These are phyloP conservation scores for Mychonastes homosphaera DNA, from an alignment of 139 green algal species.

Conservation along the genomic window DNA sequence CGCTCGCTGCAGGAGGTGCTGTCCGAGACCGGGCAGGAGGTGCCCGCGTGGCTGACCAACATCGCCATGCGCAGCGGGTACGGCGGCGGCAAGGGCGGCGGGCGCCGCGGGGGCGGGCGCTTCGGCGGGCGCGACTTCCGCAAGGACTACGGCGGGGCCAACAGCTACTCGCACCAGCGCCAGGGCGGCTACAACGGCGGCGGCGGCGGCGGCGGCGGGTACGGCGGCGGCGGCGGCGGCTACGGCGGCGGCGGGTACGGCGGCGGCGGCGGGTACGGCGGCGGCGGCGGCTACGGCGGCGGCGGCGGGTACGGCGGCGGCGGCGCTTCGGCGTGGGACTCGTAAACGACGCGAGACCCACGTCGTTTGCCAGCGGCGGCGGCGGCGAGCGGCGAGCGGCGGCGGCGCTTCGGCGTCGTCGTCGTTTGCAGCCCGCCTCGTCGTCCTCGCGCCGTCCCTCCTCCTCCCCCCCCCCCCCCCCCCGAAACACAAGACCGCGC, in stretches of 20 bases:
- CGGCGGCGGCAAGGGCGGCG: constrained; percentile 50
- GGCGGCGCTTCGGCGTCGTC: too few species aligned
- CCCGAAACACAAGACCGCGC: constrained; percentile 2
- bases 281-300: too few species aligned
- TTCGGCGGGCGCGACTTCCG: constrained; percentile 89
- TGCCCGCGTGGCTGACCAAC: constrained; percentile 81
- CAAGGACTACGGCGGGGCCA: constrained; percentile 44
- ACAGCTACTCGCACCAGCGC: constrained; percentile 14
- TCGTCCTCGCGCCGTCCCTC: too few species aligned
- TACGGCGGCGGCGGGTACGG: constrained; percentile 27
- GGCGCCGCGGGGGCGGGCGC: constrained; percentile 41
- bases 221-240: constrained; percentile 31
- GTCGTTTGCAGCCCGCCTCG: too few species aligned
- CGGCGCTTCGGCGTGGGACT: too few species aligned
- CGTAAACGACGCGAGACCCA: too few species aligned
- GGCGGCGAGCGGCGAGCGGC: constrained; percentile 11
- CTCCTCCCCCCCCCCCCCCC: not conserved
- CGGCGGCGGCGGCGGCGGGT: constrained; percentile 23
- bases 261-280: too few species aligned
- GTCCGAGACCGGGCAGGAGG: constrained; percentile 90
- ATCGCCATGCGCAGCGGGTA: constrained; percentile 43
- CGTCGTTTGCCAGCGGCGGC: constrained; percentile 19
- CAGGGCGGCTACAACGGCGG: constrained; percentile 31
- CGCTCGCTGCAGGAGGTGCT: constrained; percentile 58
- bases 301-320: too few species aligned